A percentile compares a stretch with the other conserved stretches of the same genome.
phyloP scores from a whole-genome alignment of 371 early-diverging fungal genomes.

The Encephalitozoon hellem region DNA sequence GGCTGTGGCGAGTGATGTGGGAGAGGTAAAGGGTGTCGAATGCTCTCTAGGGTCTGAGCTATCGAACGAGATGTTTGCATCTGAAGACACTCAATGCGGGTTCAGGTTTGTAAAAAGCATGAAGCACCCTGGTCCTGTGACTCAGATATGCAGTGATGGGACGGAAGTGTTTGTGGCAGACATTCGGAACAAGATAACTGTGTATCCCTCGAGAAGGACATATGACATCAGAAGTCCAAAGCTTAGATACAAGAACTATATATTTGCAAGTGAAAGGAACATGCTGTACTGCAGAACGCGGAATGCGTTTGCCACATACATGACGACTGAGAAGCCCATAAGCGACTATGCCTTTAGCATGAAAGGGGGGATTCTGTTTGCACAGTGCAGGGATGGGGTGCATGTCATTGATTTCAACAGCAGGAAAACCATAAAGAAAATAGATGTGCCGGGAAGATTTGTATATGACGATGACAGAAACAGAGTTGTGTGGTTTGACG shows the following conservation, averaged over 20 bases:
- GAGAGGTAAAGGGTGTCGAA: background rate
- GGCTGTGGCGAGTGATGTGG: background rate
- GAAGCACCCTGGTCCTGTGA: constrained; percentile 47
- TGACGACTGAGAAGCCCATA: constrained; percentile 2
- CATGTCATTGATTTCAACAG: constrained; percentile 27
- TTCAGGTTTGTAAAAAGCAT: background rate
- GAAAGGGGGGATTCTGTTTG: constrained; percentile 38
- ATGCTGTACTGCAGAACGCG: constrained; percentile 29
- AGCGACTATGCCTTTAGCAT: constrained; percentile 10
- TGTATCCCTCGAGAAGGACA: constrained; percentile 39
- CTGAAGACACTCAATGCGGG: background rate
- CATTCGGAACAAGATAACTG: constrained; percentile 42
- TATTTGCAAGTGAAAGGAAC: constrained; percentile 35
- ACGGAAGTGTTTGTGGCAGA: constrained; percentile 42
- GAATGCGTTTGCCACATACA: constrained; percentile 13
- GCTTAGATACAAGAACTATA: constrained; percentile 24
- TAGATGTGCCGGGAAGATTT: background rate
- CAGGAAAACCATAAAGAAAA: constrained; percentile 4
- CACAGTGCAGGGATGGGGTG: constrained; percentile 2
- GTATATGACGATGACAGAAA: constrained; percentile 34
- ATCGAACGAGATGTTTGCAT: background rate
- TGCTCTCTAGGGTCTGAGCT: background rate
- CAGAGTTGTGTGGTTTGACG: constrained; percentile 25
- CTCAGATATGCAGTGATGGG: constrained; percentile 28
- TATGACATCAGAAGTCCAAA: constrained; percentile 36